phyloP scores from a whole-genome alignment of 2,329 filamentous ascomycete genomes.

The Dendryphion nanum region DNA sequence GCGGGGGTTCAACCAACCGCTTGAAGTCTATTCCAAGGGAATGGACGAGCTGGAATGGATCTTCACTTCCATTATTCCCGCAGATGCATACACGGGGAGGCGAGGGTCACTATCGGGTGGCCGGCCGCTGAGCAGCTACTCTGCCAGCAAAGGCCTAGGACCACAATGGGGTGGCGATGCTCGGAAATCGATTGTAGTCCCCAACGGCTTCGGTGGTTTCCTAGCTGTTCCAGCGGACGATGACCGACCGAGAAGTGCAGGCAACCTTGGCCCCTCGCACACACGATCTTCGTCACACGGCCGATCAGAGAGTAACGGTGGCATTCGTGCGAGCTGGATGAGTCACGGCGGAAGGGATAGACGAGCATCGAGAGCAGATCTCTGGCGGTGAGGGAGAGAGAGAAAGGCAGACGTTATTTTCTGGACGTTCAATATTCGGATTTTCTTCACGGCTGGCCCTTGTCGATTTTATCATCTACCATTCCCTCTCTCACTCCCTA shows the following conservation, averaged over 20 bases:
- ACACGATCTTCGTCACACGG: background rate
- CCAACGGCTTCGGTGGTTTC: slow-evolving; percentile 66
- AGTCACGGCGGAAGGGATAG: slow-evolving; percentile 31
- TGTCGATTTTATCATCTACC: too few relatives aligned
- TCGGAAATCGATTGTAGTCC: slow-evolving; percentile 62
- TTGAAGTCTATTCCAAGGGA: slow-evolving; percentile 66
- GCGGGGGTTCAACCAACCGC: slow-evolving; percentile 52
- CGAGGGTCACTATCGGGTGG: slow-evolving; percentile 42
- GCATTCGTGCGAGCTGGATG: slow-evolving; percentile 29
- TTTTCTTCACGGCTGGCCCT: too few relatives aligned
- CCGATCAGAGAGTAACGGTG: slow-evolving; percentile 11
- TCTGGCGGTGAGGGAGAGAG: slow-evolving; percentile 36
- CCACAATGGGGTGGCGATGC: slow-evolving; percentile 60
- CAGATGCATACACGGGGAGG: slow-evolving; percentile 40
- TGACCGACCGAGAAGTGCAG: slow-evolving; percentile 35
- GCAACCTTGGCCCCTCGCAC: slow-evolving; percentile 20
- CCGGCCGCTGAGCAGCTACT: slow-evolving; percentile 46
- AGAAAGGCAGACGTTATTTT: too few relatives aligned
- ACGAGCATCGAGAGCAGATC: slow-evolving; percentile 33
- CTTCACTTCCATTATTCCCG: slow-evolving; percentile 59
- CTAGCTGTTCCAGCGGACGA: slow-evolving; percentile 56
- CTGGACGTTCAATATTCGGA: too few relatives aligned
- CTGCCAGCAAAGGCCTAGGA: slow-evolving; percentile 48
- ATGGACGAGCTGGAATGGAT: slow-evolving; percentile 67
- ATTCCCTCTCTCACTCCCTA: too few relatives aligned